Evolutionary conservation across 371 early-diverging fungal species (phyloP).

Genomic region (Mucor racemosus): DNA sequence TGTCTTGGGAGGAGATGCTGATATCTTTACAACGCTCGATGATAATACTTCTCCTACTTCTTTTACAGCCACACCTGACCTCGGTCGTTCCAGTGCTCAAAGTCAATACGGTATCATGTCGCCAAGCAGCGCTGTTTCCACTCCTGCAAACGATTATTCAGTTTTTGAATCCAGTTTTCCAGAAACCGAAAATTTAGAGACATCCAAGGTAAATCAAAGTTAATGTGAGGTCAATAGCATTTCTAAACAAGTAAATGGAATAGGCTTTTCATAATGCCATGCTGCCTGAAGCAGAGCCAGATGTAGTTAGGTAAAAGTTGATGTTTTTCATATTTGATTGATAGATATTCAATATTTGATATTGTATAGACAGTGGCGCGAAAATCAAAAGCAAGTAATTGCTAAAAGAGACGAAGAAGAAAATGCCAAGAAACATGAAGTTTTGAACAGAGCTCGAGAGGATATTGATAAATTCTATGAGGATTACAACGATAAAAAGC

Average conservation of each 20-base stretch:
- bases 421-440: slow-evolving; percentile 68
- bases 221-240: background rate
- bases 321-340: background rate
- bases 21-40: slow-evolving; percentile 47
- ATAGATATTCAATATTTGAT: background rate
- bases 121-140: slow-evolving; percentile 3
- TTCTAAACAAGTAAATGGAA: background rate
- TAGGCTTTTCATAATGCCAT: slow-evolving; percentile 52
- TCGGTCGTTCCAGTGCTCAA: background rate
- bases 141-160: slow-evolving; percentile 33
- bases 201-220: slow-evolving; percentile 31
- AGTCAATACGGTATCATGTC: slow-evolving; percentile 4
- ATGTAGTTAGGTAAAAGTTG: slow-evolving; percentile 53
- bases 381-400: slow-evolving; percentile 71
- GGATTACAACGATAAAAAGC: slow-evolving; percentile 91
- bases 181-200: slow-evolving; percentile 51
- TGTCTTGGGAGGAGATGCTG: slow-evolving; percentile 78
- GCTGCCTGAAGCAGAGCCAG: slow-evolving; percentile 58
- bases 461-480: slow-evolving; percentile 91
- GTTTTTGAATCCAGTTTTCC: slow-evolving; percentile 48
- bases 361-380: slow-evolving; percentile 75
- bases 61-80: slow-evolving; percentile 5
- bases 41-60: background rate
- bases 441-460: slow-evolving; percentile 72
- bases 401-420: slow-evolving; percentile 79